Base-by-base conservation (phyloP, 2,329 filamentous ascomycete species). In the Fusarium poae region DNA sequence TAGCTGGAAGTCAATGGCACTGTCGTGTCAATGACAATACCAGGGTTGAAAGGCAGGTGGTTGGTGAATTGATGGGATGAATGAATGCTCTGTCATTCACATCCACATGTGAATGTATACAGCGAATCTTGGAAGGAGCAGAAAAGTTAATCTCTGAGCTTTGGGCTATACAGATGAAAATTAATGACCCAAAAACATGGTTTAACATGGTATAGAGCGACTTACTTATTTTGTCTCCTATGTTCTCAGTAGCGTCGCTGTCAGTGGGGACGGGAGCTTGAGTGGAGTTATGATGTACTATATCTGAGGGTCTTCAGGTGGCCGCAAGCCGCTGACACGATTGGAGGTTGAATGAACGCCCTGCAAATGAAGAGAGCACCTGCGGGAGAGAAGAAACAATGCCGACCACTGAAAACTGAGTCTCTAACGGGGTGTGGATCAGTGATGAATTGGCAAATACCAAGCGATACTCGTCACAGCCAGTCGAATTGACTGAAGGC, bases 331-430 rank as follows among this genome's bases (percentile, higher is more conserved):
- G 49, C 57, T 57, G 48, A 55, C 49, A 59, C 67, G 59, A 73
- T 73, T 73, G 71, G 71, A 71, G 65, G 64, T 50, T 45, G 43
- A 35, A 25, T 48, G 30, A 37, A 25, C 40, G 67, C 57, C 67
- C 53, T 60, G 54, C 55, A 48, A 59, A 40, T 40, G 45, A 39
- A 63, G 56, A 40, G 61, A 57, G 56, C 69, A 58, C 61, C 68
- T 67, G 69, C 64, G 62, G 64, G 44, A 68, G 66, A 32, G 45
- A 25, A 54, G 44, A 49, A 46, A 35, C 46, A 62, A 44, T 43
- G 40, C n/a, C 21, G 42, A 59, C 43, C 57, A 65, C 39, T 49
- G 42, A 50, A 29, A 42, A 15, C 6, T 20, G 46, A 21, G 9
- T 51, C 34, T 39, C 34, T 29, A 51, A 40, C 48, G 50, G 42